Evolutionary conservation across 2,329 filamentous ascomycete genomes (phyloP), one percentile per base, ranked within the genome.

Genomic region (Cladosporium sp.): DNA sequence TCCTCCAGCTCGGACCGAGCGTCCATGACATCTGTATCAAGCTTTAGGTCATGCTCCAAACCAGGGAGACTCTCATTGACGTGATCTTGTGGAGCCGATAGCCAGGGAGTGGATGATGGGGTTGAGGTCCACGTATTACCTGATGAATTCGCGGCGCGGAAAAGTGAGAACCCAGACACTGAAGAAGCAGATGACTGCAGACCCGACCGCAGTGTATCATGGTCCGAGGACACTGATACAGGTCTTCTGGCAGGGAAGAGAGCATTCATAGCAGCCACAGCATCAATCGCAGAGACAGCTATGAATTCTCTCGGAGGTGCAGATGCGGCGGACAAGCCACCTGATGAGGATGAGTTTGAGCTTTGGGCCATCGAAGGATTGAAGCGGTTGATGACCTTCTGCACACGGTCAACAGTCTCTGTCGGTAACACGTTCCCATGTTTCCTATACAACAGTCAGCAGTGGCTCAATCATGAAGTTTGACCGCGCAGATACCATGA

Each of bases 241-340:
- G 90, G 88, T 48, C 89, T 83, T 63, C 85, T 84, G 72, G 92
- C 89, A 0, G 93, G 93, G 73, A 93, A 96, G 16, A 97, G 85
- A 13, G 90, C 89, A 76, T 95, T 92, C 68, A 96, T 86, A 71
- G 96, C 80, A 2, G 91, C 93, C 39, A 90, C 82, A 69, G 96
- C 81, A 76, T 97, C 93, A 48, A 90, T 91, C 88, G 73, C 90
- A 91, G 69, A 97, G 7, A 75, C 43, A 6, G 65, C 70, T 5
- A 74, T 36, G n/a, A 71, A 71, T 25, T 56, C 30, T 21, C 43
- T 32, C 13, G 48, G 18, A 30, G 30, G n/a, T 3, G 32, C 21
- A 25, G 49, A 28, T 5, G 25, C 32, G 6, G 59, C 23, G 21
- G 3, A 18, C 13, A 26, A 3, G 14, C 25, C 43, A 25, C 26